These are phyloP conservation scores for Penicillium sclerotigenum DNA, from an alignment of 2,329 filamentous ascomycete genomes.

Conservation along the genomic window DNA sequence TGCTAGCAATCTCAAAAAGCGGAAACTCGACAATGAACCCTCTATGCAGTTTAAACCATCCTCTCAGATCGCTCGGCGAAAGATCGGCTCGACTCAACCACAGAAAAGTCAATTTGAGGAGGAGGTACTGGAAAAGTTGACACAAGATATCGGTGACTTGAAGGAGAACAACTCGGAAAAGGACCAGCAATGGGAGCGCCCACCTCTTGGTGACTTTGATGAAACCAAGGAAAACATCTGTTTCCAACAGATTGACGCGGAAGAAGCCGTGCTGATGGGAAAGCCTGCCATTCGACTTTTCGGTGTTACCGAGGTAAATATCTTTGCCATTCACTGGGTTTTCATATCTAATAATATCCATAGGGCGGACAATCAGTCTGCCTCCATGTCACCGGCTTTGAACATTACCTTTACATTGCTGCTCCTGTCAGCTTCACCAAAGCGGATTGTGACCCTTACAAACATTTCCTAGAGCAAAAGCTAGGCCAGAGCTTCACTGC, in stretches of 20 bases:
- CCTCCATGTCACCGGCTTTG: slow-evolving; percentile 91
- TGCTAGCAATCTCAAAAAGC: slow-evolving; percentile 66
- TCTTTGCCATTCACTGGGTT: slow-evolving; percentile 6
- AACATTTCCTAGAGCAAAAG: slow-evolving; percentile 73
- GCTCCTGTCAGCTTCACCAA: slow-evolving; percentile 79
- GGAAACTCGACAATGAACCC: slow-evolving; percentile 64
- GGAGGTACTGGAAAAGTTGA: slow-evolving; percentile 91
- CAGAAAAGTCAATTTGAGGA: slow-evolving; percentile 93
- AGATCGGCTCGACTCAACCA: slow-evolving; percentile 58
- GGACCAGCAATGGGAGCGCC: slow-evolving; percentile 86
- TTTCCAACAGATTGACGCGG: slow-evolving; percentile 94
- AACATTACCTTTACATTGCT: slow-evolving; percentile 91
- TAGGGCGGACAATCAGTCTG: slow-evolving; percentile 81
- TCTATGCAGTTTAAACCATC: slow-evolving; percentile 56
- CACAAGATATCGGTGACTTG: slow-evolving; percentile 82
- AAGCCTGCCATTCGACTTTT: slow-evolving; percentile 83
- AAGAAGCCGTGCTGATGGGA: slow-evolving; percentile 79
- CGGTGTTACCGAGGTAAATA: slow-evolving; percentile 72
- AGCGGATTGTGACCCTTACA: slow-evolving; percentile 74
- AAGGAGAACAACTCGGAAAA: slow-evolving; percentile 86
- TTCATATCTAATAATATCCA: slow-evolving; percentile 10
- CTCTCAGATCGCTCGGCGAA: slow-evolving; percentile 61
- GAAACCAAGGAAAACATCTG: slow-evolving; percentile 66
- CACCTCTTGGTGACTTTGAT: slow-evolving; percentile 59
- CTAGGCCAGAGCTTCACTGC: slow-evolving; percentile 69